Evolutionary conservation across 1,284 basidiomycete species (phyloP).

Genomic region (Coniferiporia sulphurascens): DNA sequence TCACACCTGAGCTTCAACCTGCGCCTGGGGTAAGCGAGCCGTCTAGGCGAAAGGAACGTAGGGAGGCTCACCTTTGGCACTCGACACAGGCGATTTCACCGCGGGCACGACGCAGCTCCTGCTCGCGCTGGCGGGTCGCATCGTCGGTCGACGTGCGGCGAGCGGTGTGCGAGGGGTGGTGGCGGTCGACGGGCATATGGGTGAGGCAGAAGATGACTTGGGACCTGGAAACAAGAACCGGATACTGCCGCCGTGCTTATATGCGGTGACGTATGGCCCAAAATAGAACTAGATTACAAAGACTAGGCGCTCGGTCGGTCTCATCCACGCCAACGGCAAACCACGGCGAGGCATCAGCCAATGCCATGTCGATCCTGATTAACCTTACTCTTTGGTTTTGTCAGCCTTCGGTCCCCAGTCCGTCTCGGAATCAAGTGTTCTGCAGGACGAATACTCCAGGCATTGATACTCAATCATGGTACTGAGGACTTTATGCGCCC

Average conservation of each 20-base stretch:
- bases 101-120: conserved; percentile 18
- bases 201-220: too few species aligned
- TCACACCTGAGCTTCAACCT: conserved; percentile 74
- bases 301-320: background rate
- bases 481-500: too few species aligned
- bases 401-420: too few species aligned
- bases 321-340: background rate
- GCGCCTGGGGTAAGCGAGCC: conserved; percentile 18
- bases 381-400: background rate
- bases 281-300: background rate
- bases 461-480: too few species aligned
- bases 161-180: background rate
- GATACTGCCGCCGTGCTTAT: background rate
- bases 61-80: conserved; percentile 49
- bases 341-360: background rate
- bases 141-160: conserved; percentile 17
- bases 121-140: conserved; percentile 15
- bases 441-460: too few species aligned
- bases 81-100: conserved; percentile 60
- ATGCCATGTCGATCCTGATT: background rate
- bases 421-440: too few species aligned
- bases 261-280: background rate
- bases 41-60: conserved; percentile 4
- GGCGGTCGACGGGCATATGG: background rate
- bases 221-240: background rate